phyloP scores from a whole-genome alignment of 1,284 basidiomycete species.

The Microbotryum saponariae region DNA sequence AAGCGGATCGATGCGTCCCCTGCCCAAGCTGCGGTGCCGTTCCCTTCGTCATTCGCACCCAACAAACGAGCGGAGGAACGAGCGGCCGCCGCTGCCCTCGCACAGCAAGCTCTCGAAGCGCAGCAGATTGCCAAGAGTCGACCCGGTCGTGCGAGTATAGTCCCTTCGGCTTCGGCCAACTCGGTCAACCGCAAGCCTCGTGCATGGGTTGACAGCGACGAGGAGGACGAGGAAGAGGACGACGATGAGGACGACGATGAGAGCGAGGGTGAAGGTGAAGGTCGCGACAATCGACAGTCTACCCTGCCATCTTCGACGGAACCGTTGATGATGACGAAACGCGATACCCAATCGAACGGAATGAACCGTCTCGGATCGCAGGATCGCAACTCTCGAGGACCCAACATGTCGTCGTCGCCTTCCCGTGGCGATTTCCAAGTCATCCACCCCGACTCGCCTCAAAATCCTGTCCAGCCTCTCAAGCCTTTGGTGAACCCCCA shows the following conservation, averaged over 20 bases:
- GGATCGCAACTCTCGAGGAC: not conserved
- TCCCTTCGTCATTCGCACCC: conserved; percentile 28
- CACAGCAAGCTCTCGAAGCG: conserved; percentile 19
- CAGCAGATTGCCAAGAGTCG: conserved; percentile 24
- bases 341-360: not conserved
- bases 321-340: conserved; percentile 2
- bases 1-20: too few relatives aligned
- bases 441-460: not conserved
- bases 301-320: conserved; percentile 6
- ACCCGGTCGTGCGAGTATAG: conserved; percentile 17
- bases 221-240: conserved; percentile 30
- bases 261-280: conserved; percentile 15
- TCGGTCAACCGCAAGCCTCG: conserved; percentile 18
- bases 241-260: conserved; percentile 27
- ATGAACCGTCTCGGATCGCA: not conserved
- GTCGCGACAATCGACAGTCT: conserved; percentile 1
- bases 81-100: conserved; percentile 30
- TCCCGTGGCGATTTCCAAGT: not conserved
- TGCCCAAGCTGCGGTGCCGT: not conserved
- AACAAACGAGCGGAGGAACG: conserved; percentile 33
- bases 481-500: conserved; percentile 32
- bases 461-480: not conserved
- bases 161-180: conserved; percentile 8
- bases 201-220: conserved; percentile 31
- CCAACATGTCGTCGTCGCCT: not conserved